Evolutionary conservation across 345 rosid species (phyloP).

Genomic region (Leavenworthia alabamica): DNA sequence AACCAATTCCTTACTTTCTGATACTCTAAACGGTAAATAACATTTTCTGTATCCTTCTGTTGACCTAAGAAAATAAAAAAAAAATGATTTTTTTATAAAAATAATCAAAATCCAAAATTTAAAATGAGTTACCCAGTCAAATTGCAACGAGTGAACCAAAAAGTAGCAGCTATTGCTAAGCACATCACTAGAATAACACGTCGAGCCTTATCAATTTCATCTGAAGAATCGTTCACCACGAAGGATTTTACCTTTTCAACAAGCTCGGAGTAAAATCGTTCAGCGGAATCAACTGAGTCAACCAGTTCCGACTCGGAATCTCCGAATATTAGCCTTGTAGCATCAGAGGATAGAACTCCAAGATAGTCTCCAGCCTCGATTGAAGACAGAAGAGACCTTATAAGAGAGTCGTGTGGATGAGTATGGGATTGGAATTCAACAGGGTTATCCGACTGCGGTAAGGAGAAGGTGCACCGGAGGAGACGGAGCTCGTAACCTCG

Average conservation of each 20-base stretch:
- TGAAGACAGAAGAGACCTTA: conserved; percentile 40
- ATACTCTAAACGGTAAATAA: conserved; percentile 41
- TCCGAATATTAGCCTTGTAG: conserved; percentile 29
- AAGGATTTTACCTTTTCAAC: conserved; percentile 41
- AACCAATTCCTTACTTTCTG: conserved; percentile 30
- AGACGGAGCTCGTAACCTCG: conserved; percentile 80
- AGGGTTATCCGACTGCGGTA: conserved; percentile 17
- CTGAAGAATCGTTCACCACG: conserved; percentile 26
- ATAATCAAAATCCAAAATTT: neutral
- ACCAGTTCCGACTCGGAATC: conserved; percentile 27
- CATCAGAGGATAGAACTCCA: conserved; percentile 47
- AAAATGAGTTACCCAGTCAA: conserved; percentile 50
- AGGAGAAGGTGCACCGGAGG: conserved; percentile 42
- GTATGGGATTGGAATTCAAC: neutral
- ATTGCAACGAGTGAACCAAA: conserved; percentile 61
- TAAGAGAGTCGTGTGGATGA: conserved; percentile 33
- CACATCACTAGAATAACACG: conserved; percentile 54
- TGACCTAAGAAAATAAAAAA: conserved; percentile 38
- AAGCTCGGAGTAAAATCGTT: conserved; percentile 45
- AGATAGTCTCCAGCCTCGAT: conserved; percentile 71
- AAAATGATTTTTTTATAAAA: neutral
- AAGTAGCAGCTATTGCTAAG: conserved; percentile 55
- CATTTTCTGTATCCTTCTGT: conserved; percentile 34
- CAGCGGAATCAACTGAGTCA: conserved; percentile 42
- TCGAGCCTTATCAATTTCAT: conserved; percentile 39